Conservation (phyloP, 2,329 filamentous ascomycete species). For the Diplodia intermedia region DNA sequence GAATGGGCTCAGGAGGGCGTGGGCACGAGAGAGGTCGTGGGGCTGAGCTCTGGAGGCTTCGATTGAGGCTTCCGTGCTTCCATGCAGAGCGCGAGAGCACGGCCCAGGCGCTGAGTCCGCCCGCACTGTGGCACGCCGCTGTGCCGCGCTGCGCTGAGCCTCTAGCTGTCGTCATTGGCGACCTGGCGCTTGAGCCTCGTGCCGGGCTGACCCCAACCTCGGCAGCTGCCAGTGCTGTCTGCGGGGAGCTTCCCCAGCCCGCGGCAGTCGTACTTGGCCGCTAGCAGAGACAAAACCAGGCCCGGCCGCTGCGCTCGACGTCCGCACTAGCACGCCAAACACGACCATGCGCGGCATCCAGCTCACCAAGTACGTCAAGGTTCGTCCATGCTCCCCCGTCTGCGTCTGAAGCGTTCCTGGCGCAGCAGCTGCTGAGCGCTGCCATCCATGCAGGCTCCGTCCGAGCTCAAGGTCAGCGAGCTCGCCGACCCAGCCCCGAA, state of each 20-base stretch:
- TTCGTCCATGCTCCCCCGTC: conserved; percentile 41
- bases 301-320: not conserved
- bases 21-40: conserved; percentile 23
- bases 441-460: conserved; percentile 65
- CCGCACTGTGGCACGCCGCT: too few species aligned
- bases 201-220: conserved; percentile 12
- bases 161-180: conserved; percentile 26
- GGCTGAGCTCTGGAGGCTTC: conserved; percentile 28
- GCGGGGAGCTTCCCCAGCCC: conserved; percentile 28
- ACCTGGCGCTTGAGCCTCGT: conserved; percentile 26
- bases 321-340: not conserved
- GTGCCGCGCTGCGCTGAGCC: conserved; percentile 4
- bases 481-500: conserved; percentile 77
- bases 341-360: conserved; percentile 76
- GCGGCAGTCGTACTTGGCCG: conserved; percentile 2
- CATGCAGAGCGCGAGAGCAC: conserved; percentile 24
- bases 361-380: conserved; percentile 76
- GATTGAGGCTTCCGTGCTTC: conserved; percentile 30
- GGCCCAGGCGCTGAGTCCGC: conserved; percentile 6
- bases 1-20: conserved; percentile 18
- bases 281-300: not conserved
- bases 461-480: conserved; percentile 76
- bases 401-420: conserved; percentile 33
- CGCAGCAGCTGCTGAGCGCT: not conserved
- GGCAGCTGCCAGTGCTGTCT: conserved; percentile 1